Conservation (phyloP, 2,329 filamentous ascomycete species). For the Verticillium nubilum region DNA sequence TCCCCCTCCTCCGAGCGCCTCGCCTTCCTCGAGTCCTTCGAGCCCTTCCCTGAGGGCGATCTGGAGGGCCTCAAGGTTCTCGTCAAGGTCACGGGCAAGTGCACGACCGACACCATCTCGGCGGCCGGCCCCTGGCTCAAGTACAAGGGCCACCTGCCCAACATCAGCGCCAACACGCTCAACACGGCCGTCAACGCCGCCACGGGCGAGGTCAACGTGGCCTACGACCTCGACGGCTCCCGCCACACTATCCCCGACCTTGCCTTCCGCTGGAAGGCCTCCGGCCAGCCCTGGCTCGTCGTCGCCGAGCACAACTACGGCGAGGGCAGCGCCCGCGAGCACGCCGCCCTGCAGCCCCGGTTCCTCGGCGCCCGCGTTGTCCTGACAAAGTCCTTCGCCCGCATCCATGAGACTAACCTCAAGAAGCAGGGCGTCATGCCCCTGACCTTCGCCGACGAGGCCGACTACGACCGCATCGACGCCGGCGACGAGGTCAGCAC, state of each 20-base stretch:
- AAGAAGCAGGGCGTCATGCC: slow-evolving; percentile 98
- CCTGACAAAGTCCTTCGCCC: slow-evolving; percentile 79
- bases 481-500: slow-evolving; percentile 82
- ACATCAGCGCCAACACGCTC: slow-evolving; percentile 95
- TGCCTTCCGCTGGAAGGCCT: slow-evolving; percentile 73
- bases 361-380: slow-evolving; percentile 84
- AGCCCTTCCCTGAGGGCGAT: slow-evolving; percentile 72
- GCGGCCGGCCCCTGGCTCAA: slow-evolving; percentile 96
- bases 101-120: slow-evolving; percentile 98
- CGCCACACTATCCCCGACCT: slow-evolving; percentile 80
- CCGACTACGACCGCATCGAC: slow-evolving; percentile 77
- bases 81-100: slow-evolving; percentile 95
- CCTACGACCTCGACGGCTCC: slow-evolving; percentile 78
- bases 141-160: slow-evolving; percentile 98
- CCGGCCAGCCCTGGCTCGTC: slow-evolving; percentile 78
- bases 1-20: slow-evolving; percentile 85
- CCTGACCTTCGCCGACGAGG: slow-evolving; percentile 81
- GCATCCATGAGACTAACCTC: slow-evolving; percentile 92
- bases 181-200: slow-evolving; percentile 91
- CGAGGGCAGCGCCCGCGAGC: slow-evolving; percentile 82
- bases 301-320: slow-evolving; percentile 98
- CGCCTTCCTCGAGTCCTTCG: slow-evolving; percentile 85
- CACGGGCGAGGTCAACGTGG: slow-evolving; percentile 87
- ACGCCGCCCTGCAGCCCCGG: slow-evolving; percentile 85
- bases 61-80: slow-evolving; percentile 76